Percentiles rank a stretch among this genome's conserved stretches.
These are phyloP conservation scores for Bombardia bombarda DNA, from an alignment of 495 filamentous ascomycete species.

Conservation along the genomic window DNA sequence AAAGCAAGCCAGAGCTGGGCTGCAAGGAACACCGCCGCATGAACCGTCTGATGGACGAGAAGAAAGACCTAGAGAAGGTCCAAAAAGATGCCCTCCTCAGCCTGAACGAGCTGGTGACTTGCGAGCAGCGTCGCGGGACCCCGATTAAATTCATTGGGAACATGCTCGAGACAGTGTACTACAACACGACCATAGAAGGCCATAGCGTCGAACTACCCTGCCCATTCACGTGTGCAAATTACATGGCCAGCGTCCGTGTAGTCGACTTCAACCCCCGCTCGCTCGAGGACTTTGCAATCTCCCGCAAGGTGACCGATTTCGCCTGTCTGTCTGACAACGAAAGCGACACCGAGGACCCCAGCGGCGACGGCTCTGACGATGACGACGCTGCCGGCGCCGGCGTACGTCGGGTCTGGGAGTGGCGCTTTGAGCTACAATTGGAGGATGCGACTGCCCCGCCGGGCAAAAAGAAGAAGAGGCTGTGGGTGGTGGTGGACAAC, in stretches of 20 bases:
- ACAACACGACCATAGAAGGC: slow-evolving; percentile 26
- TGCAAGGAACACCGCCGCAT: slow-evolving; percentile 5
- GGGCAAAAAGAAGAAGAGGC: slow-evolving; percentile 23
- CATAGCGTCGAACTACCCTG: slow-evolving; percentile 35
- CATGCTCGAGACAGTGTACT: slow-evolving; percentile 37
- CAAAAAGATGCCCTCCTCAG: slow-evolving; percentile 20
- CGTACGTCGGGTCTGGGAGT: slow-evolving; percentile 52
- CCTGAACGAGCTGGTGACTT: slow-evolving; percentile 35
- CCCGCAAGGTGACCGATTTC: slow-evolving; percentile 33
- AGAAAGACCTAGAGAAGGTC: slow-evolving; percentile 9
- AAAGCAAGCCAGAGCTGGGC: not conserved
- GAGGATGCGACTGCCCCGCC: slow-evolving; percentile 44
- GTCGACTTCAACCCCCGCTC: slow-evolving; percentile 71
- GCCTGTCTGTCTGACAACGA: slow-evolving; percentile 38
- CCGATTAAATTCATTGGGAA: slow-evolving; percentile 33
- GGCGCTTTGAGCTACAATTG: slow-evolving; percentile 69
- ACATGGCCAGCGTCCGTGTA: slow-evolving; percentile 59
- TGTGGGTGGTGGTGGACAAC: slow-evolving; percentile 63
- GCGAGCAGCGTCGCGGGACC: slow-evolving; percentile 32
- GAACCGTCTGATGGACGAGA: slow-evolving; percentile 6
- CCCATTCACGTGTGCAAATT: slow-evolving; percentile 70
- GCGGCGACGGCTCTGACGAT: slow-evolving; percentile 26
- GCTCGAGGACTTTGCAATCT: slow-evolving; percentile 66
- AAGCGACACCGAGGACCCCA: too few species aligned
- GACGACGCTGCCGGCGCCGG: slow-evolving; percentile 7